Evolutionary conservation across 176 grass and related monocot genomes (phyloP).

Genomic region (Bolboschoenus planiculmis): DNA sequence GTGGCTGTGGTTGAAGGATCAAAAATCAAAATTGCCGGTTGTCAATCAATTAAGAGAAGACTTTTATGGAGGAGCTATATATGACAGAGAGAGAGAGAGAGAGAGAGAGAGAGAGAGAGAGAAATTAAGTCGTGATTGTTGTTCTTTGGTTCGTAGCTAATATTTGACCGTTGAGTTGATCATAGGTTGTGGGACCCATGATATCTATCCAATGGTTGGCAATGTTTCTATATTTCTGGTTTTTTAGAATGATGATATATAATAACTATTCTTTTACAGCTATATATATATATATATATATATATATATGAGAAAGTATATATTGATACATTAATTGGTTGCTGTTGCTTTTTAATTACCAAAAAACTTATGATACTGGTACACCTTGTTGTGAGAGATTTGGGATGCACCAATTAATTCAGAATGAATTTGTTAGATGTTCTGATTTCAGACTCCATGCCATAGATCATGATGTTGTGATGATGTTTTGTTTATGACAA

Average conservation of each 20-base stretch:
- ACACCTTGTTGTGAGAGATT: no score
- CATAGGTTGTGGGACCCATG: not conserved
- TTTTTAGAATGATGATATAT: not conserved
- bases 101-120: not conserved
- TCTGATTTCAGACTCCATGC: not conserved
- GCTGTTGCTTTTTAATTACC: no score
- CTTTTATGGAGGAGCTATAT: not conserved
- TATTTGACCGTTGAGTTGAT: not conserved
- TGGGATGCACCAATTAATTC: no score
- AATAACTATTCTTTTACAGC: no score
- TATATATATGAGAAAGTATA: no score
- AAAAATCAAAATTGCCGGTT: not conserved
- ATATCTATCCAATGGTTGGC: not conserved
- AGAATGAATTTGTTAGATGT: not conserved
- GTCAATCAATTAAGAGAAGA: slow-evolving; percentile 2
- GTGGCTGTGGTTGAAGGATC: no score
- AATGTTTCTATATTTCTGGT: not conserved
- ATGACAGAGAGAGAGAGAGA: not conserved
- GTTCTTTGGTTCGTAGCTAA: not conserved
- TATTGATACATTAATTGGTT: no score
- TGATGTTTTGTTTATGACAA: no score
- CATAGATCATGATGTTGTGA: no score
- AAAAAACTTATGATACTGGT: no score
- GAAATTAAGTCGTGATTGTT: not conserved
- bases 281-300: no score